Evolutionary conservation across 257 asterid genomes (phyloP).

Genomic region (Sherardia arvensis): DNA sequence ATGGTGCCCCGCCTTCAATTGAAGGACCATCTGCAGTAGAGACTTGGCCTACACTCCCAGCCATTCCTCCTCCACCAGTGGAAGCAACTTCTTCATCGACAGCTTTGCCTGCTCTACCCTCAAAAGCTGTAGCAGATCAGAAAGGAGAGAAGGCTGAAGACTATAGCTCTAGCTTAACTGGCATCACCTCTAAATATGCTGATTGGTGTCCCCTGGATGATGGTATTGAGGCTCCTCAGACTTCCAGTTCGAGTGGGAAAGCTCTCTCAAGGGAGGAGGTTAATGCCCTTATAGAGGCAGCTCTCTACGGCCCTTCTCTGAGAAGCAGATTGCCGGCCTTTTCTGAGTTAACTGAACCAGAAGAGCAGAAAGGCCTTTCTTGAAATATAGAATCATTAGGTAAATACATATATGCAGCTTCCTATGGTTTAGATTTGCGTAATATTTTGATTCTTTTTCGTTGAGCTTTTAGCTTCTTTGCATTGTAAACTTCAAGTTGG

Average conservation of each 20-base stretch:
- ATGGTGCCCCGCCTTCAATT: slow-evolving; percentile 6
- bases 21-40: slow-evolving; percentile 6
- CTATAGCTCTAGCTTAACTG: neutral
- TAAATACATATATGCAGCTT: neutral
- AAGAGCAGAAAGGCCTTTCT: slow-evolving; percentile 3
- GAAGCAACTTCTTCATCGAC: neutral
- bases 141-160: neutral
- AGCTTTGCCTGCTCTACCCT: neutral
- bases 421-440: neutral
- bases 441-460: neutral
- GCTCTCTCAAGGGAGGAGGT: slow-evolving; percentile 21
- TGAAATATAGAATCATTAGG: neutral
- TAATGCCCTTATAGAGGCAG: slow-evolving; percentile 27
- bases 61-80: neutral
- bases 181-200: neutral
- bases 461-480: neutral
- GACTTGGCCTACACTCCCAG: neutral
- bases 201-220: slow-evolving; percentile 40
- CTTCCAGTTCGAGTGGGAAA: slow-evolving; percentile 16
- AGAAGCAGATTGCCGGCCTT: slow-evolving; percentile 47
- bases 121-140: slow-evolving; percentile 1
- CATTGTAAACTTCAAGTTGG: neutral
- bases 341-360: slow-evolving; percentile 24
- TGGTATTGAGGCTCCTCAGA: slow-evolving; percentile 39
- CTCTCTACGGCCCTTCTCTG: slow-evolving; percentile 33